Base-by-base conservation (phyloP, 148 eudicot species). In the Rhododendron mucronatum region DNA sequence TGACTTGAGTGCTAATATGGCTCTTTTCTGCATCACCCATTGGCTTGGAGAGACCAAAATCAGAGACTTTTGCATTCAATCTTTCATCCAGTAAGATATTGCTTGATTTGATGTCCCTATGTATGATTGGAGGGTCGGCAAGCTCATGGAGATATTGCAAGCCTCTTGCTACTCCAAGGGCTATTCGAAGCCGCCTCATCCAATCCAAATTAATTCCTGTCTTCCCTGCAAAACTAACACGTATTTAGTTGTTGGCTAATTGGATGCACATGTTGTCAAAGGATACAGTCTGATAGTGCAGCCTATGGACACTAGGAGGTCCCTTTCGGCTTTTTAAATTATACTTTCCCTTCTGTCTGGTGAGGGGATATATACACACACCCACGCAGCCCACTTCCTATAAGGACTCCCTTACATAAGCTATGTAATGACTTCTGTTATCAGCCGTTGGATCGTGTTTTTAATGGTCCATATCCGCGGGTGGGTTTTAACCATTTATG, bases 1-100 rank as follows among this genome's bases (percentile, higher is more conserved):
- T 87, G 23, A 87, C 89, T 84, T 87, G 89, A 85, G 89, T 84
- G 50, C 84, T 87, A 57, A 84, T 63, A 84, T 87, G 89, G 74
- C 61, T 39, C 41, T 41, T 75, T 18, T 81, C 87, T 37, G 63
- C 13, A 37, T 80, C 85, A 47, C 76, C 63, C 44, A 51, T 18
- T 4, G 30, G 88, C 83, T 84, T 87, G 79, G 86, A 87, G 55
- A 87, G 86, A 78, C 88, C 88, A 84, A 87, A 87, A 84, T 87
- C 89, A 30, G 82, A 75, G 44, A 84, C 89, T 59, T 84, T 84
- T 44, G 87, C 89, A 55, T 30, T 84, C 77, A 87, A 80, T 33
- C 28, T 35, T 51, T 84, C 86, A 75, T 87, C 89, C 37, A 87
- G 84, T 76, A 87, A 63, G 21, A 87, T 87, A 33, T 87, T 84